Percentiles rank a stretch among this genome's conserved stretches.
Conservation (phyloP, 495 filamentous ascomycete genomes). For the Trichoderma parareesei region DNA sequence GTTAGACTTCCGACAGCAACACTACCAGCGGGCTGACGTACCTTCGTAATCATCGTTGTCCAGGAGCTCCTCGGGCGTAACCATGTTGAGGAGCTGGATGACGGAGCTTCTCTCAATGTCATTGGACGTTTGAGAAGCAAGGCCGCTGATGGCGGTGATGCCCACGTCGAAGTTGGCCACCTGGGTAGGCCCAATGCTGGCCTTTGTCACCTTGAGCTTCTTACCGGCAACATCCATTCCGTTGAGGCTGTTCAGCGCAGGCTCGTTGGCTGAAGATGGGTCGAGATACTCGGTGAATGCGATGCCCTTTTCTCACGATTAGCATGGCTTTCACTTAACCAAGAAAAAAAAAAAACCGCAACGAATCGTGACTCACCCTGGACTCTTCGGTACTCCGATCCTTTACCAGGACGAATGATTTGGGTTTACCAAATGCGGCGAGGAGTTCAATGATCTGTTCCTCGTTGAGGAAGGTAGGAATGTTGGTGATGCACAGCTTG, state of each 20-base stretch:
- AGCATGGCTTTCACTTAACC: constrained; percentile 11
- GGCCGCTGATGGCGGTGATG: constrained; percentile 98
- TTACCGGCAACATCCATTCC: constrained; percentile 86
- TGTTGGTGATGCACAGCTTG: constrained; percentile 88
- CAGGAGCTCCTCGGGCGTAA: constrained; percentile 89
- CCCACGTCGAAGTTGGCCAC: constrained; percentile 86
- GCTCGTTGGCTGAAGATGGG: constrained; percentile 56
- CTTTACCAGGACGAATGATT: constrained; percentile 86
- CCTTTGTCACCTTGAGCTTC: constrained; percentile 74
- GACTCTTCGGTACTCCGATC: constrained; percentile 81
- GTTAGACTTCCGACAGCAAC: constrained; percentile 17
- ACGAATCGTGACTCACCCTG: constrained; percentile 51
- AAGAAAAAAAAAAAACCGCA: constrained; percentile 1
- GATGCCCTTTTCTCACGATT: constrained; percentile 57
- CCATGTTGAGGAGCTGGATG: constrained; percentile 93
- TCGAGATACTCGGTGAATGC: constrained; percentile 95
- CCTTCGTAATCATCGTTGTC: constrained; percentile 92
- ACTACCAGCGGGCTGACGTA: constrained; percentile 28
- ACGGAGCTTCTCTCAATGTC: constrained; percentile 73
- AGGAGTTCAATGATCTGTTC: constrained; percentile 87
- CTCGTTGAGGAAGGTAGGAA: constrained; percentile 79
- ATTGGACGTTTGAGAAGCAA: constrained; percentile 80
- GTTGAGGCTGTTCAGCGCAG: constrained; percentile 86
- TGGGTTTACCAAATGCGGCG: constrained; percentile 83
- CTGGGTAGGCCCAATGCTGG: constrained; percentile 88